These are phyloP conservation scores for Phyllosticta citrichinensis DNA, from an alignment of 2,329 filamentous ascomycete species.

Conservation along the genomic window DNA sequence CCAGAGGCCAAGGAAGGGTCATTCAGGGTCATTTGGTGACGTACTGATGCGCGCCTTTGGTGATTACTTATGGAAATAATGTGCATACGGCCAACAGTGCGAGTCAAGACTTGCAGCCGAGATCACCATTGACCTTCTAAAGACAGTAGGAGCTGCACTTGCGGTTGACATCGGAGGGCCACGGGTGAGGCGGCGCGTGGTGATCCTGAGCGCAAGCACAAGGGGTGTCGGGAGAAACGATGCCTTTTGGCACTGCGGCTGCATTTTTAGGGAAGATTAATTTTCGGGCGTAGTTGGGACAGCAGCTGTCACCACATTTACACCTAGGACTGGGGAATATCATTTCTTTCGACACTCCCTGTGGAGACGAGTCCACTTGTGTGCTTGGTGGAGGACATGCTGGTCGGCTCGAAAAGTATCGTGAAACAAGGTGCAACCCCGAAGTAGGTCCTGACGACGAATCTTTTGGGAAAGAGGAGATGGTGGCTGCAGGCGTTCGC, in stretches of 20 bases:
- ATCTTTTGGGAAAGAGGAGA: not conserved
- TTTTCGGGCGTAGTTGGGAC: too few relatives aligned
- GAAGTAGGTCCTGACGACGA: not conserved
- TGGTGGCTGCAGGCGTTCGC: not conserved
- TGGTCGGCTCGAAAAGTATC: not conserved
- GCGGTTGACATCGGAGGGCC: not conserved
- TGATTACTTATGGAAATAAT: not conserved
- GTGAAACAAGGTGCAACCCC: not conserved
- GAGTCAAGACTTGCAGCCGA: not conserved
- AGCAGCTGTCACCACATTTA: too few relatives aligned
- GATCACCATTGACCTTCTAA: not conserved
- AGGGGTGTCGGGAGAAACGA: too few relatives aligned
- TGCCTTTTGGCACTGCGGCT: too few relatives aligned
- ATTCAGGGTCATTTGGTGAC: not conserved
- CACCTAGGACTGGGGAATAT: too few relatives aligned
- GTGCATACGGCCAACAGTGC: not conserved
- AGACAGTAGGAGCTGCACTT: not conserved
- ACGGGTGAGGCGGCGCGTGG: not conserved
- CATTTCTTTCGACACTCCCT: too few relatives aligned
- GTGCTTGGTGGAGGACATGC: not conserved
- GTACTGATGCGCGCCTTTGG: not conserved
- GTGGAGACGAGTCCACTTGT: too few relatives aligned
- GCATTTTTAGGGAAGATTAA: too few relatives aligned
- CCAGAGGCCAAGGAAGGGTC: not conserved
- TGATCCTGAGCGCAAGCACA: not conserved